These are phyloP conservation scores for Cubamyces sp. DNA, from an alignment of 768 basidiomycete species.

Conservation along the genomic window DNA sequence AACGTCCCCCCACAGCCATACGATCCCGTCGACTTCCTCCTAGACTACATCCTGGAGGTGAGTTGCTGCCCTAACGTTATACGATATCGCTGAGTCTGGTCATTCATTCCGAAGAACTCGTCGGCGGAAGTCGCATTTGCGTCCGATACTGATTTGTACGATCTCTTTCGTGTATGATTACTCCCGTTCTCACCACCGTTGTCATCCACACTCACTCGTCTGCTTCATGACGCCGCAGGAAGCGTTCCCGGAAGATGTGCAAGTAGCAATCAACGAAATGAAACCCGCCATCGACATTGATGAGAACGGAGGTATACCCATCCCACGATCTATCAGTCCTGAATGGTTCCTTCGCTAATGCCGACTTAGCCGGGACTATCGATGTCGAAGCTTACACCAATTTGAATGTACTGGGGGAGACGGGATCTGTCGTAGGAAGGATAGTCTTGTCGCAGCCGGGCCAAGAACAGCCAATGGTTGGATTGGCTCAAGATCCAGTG, in stretches of 20 bases:
- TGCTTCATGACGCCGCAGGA: background rate
- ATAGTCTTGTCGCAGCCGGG: no score
- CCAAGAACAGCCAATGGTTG: no score
- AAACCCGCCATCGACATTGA: constrained; percentile 21
- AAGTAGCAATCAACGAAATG: background rate
- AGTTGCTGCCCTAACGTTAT: background rate
- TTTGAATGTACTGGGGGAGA: no score
- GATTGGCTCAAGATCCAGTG: no score
- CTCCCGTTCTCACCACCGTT: background rate
- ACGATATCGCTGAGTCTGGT: no score
- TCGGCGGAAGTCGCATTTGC: constrained; percentile 20
- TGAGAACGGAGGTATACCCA: constrained; percentile 11
- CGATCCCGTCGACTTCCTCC: constrained; percentile 19
- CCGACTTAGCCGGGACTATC: constrained; percentile 8
- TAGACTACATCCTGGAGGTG: constrained; percentile 25
- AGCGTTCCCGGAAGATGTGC: constrained; percentile 12
- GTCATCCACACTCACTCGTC: background rate
- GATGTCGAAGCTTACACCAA: background rate
- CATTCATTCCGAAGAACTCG: constrained; percentile 11
- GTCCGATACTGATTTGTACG: constrained; percentile 13
- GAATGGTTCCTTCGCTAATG: background rate
- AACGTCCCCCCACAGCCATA: constrained; percentile 1
- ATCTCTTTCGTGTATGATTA: constrained; percentile 12
- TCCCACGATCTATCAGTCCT: background rate
- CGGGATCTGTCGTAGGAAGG: no score